Percentiles rank a stretch among this genome's conserved stretches.
Conservation (phyloP, 768 basidiomycete genomes). For the Kwoniella sp. region DNA sequence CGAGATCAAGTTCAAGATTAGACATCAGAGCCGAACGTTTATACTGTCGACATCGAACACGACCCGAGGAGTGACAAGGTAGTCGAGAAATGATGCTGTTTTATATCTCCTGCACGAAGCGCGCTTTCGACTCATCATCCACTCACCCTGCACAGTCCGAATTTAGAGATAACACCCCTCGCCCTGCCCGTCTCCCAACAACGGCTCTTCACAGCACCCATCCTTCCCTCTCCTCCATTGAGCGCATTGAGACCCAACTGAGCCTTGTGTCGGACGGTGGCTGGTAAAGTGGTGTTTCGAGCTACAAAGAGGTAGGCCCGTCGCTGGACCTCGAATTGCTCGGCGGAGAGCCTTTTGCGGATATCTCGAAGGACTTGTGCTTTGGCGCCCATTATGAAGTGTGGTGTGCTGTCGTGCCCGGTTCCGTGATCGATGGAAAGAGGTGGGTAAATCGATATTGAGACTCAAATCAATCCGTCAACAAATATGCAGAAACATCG, state of each 20-base stretch:
- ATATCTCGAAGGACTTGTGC: conserved; percentile 48
- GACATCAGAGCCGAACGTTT: neutral
- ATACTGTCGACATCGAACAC: no score
- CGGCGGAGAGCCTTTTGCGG: conserved; percentile 44
- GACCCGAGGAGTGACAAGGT: no score
- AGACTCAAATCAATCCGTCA: no score
- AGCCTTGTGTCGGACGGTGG: conserved; percentile 87
- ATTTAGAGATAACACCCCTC: conserved; percentile 83
- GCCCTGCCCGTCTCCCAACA: conserved; percentile 84
- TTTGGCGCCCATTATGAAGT: conserved; percentile 24
- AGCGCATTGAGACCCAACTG: conserved; percentile 91
- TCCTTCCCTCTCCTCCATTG: conserved; percentile 71
- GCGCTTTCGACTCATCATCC: neutral
- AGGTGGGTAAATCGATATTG: no score
- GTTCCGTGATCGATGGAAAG: no score
- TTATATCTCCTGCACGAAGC: neutral
- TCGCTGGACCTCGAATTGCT: conserved; percentile 72
- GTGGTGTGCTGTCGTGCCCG: no score
- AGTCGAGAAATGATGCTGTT: no score
- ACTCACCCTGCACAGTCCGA: conserved; percentile 77
- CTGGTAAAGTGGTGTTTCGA: conserved; percentile 83
- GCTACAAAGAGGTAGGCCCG: conserved; percentile 92
- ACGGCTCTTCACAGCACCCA: conserved; percentile 85
- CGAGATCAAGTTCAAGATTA: no score
- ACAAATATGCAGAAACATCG: no score